Base-by-base conservation (phyloP, 306 rosid genomes). In the Fragaria nilgerrensis region DNA sequence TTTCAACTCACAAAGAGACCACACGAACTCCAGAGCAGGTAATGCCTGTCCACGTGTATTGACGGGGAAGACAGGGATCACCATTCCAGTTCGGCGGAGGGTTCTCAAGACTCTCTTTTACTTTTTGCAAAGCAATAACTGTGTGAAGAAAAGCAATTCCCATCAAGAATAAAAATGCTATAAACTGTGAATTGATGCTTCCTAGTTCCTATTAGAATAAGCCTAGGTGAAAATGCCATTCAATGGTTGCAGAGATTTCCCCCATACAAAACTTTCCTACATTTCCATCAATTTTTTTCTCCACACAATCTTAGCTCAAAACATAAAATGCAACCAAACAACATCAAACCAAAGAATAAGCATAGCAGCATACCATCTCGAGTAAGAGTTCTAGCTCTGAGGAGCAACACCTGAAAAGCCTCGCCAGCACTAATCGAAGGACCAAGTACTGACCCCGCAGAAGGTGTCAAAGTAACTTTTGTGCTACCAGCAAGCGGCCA, bases 11-110 rank as follows among this genome's bases (percentile, higher is more conserved):
- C 98, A 96, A 77, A 53, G 94, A 76, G 72, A 87, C 74, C 59
- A 96, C 89, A 47, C 99, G 96, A 79, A 84, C 82, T 59, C 82
- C 80, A 2, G 98, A 89, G 80, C 99, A 96, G 34, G 89, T 80
- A 86, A 96, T 78, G 79, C 99, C 99, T 3, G 92, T 93, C 99
- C 98, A 92, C 32, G 94, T 84, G 78, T 92, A 96, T 68, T 78
- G 79, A 23, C 23, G 84, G 77, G 98, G 98, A 84, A 84, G 25
- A 74, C 99, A 92, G 49, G 99, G 99, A 85, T 96, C 98, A 15
- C 98, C 99, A 84, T 73, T 89, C 99, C 97, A 96, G 78, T 84
- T 92, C 61, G 70, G 77, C 66, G 97, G 99, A 82, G 87, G 84
- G 77, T 89, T 92, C 81, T 48, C 78, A 64, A 92, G 82, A 77